Percentiles rank a stretch among this genome's conserved stretches.
Conservation (phyloP, 257 asterid genomes). For the Plectranthus barbatus region DNA sequence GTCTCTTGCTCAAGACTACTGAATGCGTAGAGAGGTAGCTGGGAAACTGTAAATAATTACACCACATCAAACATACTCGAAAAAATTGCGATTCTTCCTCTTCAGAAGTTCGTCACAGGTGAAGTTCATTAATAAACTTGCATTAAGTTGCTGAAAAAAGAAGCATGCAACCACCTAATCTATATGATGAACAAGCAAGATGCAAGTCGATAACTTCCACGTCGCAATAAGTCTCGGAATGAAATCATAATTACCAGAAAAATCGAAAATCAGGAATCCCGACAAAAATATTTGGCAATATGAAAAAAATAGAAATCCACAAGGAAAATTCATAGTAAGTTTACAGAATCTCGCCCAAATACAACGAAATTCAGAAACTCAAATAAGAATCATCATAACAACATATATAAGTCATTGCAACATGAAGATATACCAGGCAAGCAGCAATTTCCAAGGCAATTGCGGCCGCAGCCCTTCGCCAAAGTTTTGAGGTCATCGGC, state of each 20-base stretch:
- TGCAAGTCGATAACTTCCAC: no score
- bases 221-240: neutral
- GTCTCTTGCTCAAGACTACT: conserved; percentile 23
- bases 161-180: neutral
- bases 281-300: neutral
- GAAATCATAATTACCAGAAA: neutral
- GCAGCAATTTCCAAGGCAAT: conserved; percentile 65
- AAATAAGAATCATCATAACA: no score
- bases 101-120: neutral
- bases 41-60: conserved; percentile 31
- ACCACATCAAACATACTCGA: conserved; percentile 4
- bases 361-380: no score
- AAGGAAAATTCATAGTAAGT: neutral
- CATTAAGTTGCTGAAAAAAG: neutral
- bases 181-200: no score
- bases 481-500: conserved; percentile 23
- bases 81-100: neutral
- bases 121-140: neutral
- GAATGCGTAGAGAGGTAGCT: conserved; percentile 58
- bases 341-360: neutral
- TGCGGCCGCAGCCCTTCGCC: conserved; percentile 43
- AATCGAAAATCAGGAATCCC: neutral
- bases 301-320: neutral
- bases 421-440: conserved; percentile 43
- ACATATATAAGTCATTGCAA: neutral